Evolutionary conservation across 2,329 filamentous ascomycete genomes (phyloP).

Genomic region (Cladophialophora yegresii): DNA sequence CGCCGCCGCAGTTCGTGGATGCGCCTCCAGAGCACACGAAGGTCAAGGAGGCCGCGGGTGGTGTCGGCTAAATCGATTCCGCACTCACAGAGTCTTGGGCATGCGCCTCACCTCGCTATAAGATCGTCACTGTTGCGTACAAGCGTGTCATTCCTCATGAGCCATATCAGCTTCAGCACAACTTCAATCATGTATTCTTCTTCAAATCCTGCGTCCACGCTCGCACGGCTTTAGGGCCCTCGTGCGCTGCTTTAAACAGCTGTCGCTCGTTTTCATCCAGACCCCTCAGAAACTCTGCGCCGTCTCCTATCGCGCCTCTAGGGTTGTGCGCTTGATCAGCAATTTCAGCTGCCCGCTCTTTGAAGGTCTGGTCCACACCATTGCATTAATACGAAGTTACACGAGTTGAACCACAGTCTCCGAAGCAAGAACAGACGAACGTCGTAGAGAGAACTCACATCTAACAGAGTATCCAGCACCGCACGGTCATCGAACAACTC

Average conservation of each 20-base stretch:
- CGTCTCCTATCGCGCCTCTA: conserved; percentile 48
- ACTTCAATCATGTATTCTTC: conserved; percentile 29
- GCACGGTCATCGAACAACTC: conserved; percentile 91
- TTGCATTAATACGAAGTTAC: not conserved
- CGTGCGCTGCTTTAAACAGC: conserved; percentile 72
- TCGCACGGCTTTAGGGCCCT: conserved; percentile 62
- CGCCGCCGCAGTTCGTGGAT: conserved; percentile 84
- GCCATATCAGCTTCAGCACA: not conserved
- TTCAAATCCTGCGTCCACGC: conserved; percentile 35
- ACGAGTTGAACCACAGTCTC: not conserved
- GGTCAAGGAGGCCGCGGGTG: conserved; percentile 68
- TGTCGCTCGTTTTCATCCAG: conserved; percentile 87
- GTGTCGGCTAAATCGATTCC: conserved; percentile 23
- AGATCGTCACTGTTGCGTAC: conserved; percentile 8
- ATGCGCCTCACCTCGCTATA: not conserved
- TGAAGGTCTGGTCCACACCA: conserved; percentile 65
- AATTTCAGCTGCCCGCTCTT: conserved; percentile 76
- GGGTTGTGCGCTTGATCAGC: conserved; percentile 87
- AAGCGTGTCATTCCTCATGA: conserved; percentile 8
- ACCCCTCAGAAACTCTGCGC: conserved; percentile 80
- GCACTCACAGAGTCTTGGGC: not conserved
- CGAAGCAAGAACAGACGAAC: not conserved
- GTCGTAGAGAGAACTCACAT: conserved; percentile 39
- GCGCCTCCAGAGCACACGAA: conserved; percentile 72
- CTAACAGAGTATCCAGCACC: conserved; percentile 68